These are phyloP conservation scores for Suillus alpinus DNA, from an alignment of 768 basidiomycete genomes.

Conservation along the genomic window DNA sequence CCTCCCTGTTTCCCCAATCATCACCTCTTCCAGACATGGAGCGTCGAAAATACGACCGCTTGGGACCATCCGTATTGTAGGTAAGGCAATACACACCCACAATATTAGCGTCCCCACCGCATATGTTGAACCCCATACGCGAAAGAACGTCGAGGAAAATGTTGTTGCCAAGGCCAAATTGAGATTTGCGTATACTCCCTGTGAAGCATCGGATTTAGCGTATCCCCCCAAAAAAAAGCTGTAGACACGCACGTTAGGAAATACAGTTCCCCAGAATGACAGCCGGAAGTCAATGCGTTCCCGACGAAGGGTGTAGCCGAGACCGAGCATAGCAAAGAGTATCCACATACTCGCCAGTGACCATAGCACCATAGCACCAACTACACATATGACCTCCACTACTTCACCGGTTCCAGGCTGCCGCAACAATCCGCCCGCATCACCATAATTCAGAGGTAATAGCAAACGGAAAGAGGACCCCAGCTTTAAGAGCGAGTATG, in stretches of 20 bases:
- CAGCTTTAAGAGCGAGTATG: slow-evolving; percentile 53
- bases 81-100: slow-evolving; percentile 48
- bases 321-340: slow-evolving; percentile 49
- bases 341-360: slow-evolving; percentile 63
- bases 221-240: not conserved
- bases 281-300: slow-evolving; percentile 49
- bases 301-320: slow-evolving; percentile 41
- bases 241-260: slow-evolving; percentile 55
- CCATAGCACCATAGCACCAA: slow-evolving; percentile 55
- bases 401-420: slow-evolving; percentile 33
- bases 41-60: slow-evolving; percentile 42
- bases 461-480: slow-evolving; percentile 44
- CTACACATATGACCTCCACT: slow-evolving; percentile 46
- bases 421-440: slow-evolving; percentile 34
- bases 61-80: slow-evolving; percentile 36
- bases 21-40: slow-evolving; percentile 36
- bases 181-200: slow-evolving; percentile 68
- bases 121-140: slow-evolving; percentile 56
- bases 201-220: not conserved
- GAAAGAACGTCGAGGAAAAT: slow-evolving; percentile 54
- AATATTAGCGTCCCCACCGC: slow-evolving; percentile 47
- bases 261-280: slow-evolving; percentile 67
- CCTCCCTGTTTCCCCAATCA: slow-evolving; percentile 12
- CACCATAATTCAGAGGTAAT: slow-evolving; percentile 33
- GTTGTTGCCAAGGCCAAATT: slow-evolving; percentile 50